phyloP scores from a whole-genome alignment of 2,329 filamentous ascomycete species.

The Cryphonectria naterciae region DNA sequence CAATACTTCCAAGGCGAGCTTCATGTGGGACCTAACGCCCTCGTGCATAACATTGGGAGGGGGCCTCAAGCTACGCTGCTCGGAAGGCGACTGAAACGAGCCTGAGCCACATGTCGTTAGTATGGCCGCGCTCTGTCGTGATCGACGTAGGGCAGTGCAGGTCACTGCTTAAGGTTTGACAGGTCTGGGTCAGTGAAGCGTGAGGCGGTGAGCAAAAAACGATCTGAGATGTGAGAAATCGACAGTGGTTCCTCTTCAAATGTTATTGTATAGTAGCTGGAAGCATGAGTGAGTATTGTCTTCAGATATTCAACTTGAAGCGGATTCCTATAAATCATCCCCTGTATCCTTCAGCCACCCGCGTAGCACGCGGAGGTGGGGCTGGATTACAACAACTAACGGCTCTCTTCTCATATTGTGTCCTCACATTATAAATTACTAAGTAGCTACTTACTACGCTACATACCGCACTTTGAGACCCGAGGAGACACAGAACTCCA shows the following conservation, averaged over 20 bases:
- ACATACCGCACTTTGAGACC: not conserved
- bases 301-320: not conserved
- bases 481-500: not conserved
- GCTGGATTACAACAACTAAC: not conserved
- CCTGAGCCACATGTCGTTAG: constrained; percentile 12
- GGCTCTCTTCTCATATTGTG: not conserved
- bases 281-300: not conserved
- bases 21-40: not conserved
- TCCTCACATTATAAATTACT: not conserved
- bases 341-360: not conserved
- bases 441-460: not conserved
- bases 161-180: not conserved
- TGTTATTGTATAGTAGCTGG: not conserved
- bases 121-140: not conserved
- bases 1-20: not conserved
- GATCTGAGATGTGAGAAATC: not conserved
- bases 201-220: not conserved
- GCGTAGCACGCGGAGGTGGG: not conserved
- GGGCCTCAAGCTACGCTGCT: not conserved
- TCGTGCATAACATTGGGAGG: not conserved
- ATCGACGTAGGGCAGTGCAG: not conserved
- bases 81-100: constrained; percentile 4
- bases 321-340: not conserved
- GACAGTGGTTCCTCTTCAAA: not conserved
- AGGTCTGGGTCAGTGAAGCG: not conserved